Percentiles rank a stretch among this genome's conserved stretches.
phyloP scores from a whole-genome alignment of 768 basidiomycete genomes.

The Amyloporia xantha region DNA sequence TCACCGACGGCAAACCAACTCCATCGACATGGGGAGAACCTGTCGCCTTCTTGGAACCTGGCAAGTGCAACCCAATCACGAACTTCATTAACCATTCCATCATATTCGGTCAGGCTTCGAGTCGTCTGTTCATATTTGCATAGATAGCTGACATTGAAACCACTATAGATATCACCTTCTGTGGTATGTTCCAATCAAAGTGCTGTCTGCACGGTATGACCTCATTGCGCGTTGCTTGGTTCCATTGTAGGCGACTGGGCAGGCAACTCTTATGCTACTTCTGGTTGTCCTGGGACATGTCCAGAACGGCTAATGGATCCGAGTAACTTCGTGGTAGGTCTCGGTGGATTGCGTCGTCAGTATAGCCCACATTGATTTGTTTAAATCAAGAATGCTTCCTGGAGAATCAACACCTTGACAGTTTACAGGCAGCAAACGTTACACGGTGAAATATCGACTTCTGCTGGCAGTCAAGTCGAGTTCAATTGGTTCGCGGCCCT shows the following conservation, averaged over 20 bases:
- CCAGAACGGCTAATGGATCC: constrained; percentile 56
- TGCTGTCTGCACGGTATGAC: not conserved
- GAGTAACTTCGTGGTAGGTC: constrained; percentile 59
- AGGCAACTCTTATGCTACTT: constrained; percentile 71
- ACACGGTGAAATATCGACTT: constrained; percentile 25
- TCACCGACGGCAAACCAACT: constrained; percentile 51
- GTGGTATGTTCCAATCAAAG: constrained; percentile 47
- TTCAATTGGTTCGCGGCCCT: not conserved
- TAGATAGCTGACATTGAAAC: constrained; percentile 12
- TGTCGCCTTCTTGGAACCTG: constrained; percentile 50
- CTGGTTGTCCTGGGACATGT: constrained; percentile 72
- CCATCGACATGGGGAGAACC: constrained; percentile 67
- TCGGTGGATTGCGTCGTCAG: not conserved
- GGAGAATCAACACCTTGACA: constrained; percentile 75
- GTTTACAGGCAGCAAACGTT: constrained; percentile 60
- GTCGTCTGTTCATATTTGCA: not conserved
- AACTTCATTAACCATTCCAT: constrained; percentile 69
- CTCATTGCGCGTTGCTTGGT: constrained; percentile 7
- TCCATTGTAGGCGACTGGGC: constrained; percentile 66
- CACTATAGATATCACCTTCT: constrained; percentile 69
- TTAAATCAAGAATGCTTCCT: constrained; percentile 58
- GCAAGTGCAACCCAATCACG: constrained; percentile 47
- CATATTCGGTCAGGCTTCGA: constrained; percentile 54
- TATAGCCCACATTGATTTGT: constrained; percentile 1
- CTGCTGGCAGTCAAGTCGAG: constrained; percentile 8